Evolutionary conservation across 2,329 filamentous ascomycete species (phyloP).

Genomic region (Septoria linicola): DNA sequence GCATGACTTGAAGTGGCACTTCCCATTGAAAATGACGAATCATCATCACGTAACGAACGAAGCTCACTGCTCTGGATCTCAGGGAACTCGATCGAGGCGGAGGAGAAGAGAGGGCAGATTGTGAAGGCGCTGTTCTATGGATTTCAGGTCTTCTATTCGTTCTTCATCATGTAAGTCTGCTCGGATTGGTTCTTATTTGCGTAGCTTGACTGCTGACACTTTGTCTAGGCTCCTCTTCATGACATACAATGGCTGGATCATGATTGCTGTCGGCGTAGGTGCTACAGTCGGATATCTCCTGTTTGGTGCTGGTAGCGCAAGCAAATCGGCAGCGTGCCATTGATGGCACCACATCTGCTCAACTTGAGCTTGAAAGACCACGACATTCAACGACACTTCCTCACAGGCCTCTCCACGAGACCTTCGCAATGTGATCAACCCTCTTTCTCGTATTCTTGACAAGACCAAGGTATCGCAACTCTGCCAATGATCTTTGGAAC

Average conservation of each 20-base stretch:
- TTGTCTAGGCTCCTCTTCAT: conserved; percentile 87
- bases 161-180: conserved; percentile 92
- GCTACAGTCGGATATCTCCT: conserved; percentile 84
- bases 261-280: conserved; percentile 85
- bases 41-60: conserved; percentile 43
- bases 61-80: conserved; percentile 64
- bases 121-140: conserved; percentile 83
- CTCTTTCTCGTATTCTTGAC: conserved; percentile 89
- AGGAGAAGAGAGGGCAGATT: conserved; percentile 68
- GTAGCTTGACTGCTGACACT: neutral
- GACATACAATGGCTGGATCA: conserved; percentile 99
- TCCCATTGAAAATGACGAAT: neutral
- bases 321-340: conserved; percentile 90
- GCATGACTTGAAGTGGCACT: neutral
- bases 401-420: conserved; percentile 73
- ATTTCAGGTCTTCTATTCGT: conserved; percentile 95
- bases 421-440: conserved; percentile 85
- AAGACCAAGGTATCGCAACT: conserved; percentile 81
- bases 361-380: neutral
- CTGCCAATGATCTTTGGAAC: conserved; percentile 83
- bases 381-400: neutral
- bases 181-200: neutral
- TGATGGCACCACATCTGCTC: conserved; percentile 46
- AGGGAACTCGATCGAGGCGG: conserved; percentile 39
- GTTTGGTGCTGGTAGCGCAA: conserved; percentile 68